Base-by-base conservation (phyloP, 2,329 filamentous ascomycete species). In the Fusarium buxicola region DNA sequence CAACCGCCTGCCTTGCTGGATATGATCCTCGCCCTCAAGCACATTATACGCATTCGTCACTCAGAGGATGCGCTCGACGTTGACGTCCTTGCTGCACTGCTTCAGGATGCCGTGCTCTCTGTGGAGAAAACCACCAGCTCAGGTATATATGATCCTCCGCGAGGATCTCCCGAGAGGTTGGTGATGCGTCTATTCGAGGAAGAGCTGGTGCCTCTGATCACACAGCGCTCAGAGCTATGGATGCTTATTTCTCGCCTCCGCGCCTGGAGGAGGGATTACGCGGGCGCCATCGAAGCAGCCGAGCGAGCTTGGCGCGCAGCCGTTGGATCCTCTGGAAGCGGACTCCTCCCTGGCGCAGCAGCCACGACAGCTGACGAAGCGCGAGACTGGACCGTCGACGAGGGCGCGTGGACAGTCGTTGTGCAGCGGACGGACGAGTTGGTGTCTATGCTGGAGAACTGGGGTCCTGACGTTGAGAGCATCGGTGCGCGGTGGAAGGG, bases 281-380 rank as follows among this genome's bases (percentile, higher is more conserved):
- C 80, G 0, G 88, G 88, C 2, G 92, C 94, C 5, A 82, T 98
- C 2, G 90, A 93, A 7, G 92, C 92, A 2, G 87, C 94, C 27
- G 95, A 98, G 77, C 94, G 94, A 73, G 92, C 90, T 0, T 99
- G 94, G 94, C 86, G 95, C 3, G 87, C 90, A 1, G 86, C 89
- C 0, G 80, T 84, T 0, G 81, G 82, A 46, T 77, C 85, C 66
- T 81, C 86, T 25, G 72, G 80, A 55, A 56, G 78, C 66, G 73
- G 80, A 56, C 70, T 84, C 73, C 83, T 71, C 73, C 81, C 63
- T 51, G 80, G 75, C 59, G 82, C 80, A 38, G 60, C 60, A 12
- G 54, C 58, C 59, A 83, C 80, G 39, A 55, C 50, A 27, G 53
- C 55, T 5, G 60, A 60, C 4, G 70, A 70, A 34, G 51, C 63